Conservation (phyloP, 352 stramenopile genomes). For the Pythium vanterpoolii region DNA sequence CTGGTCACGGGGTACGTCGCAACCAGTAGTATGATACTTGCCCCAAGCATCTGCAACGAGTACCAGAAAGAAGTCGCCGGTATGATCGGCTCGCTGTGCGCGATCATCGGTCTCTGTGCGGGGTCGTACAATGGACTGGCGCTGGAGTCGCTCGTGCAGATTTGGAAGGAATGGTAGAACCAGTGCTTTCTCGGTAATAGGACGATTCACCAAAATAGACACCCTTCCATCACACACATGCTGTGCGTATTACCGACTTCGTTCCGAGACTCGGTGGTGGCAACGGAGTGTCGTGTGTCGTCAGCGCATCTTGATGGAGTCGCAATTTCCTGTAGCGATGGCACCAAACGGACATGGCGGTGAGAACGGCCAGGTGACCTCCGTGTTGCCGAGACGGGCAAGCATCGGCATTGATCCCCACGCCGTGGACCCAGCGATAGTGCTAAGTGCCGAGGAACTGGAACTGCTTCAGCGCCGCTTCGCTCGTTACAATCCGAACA, state of each 20-base stretch:
- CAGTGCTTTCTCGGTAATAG: neutral
- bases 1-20: constrained; percentile 75
- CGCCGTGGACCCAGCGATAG: constrained; percentile 27
- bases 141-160: constrained; percentile 61
- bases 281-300: neutral
- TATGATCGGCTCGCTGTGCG: constrained; percentile 66
- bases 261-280: neutral
- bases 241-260: neutral
- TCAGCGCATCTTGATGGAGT: neutral
- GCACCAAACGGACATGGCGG: neutral
- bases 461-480: constrained; percentile 50
- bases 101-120: constrained; percentile 69
- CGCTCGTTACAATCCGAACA: constrained; percentile 36
- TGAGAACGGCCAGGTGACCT: neutral
- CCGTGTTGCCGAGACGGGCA: neutral
- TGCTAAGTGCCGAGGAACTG: constrained; percentile 54
- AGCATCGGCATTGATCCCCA: constrained; percentile 20
- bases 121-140: constrained; percentile 76
- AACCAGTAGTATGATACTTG: constrained; percentile 75
- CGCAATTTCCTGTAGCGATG: neutral
- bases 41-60: constrained; percentile 66
- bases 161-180: constrained; percentile 26
- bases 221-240: neutral
- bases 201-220: constrained; percentile 12
- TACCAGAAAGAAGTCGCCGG: constrained; percentile 77